Conservation (phyloP, 1,139 yeast species). For the Tardiomyces blankii region DNA sequence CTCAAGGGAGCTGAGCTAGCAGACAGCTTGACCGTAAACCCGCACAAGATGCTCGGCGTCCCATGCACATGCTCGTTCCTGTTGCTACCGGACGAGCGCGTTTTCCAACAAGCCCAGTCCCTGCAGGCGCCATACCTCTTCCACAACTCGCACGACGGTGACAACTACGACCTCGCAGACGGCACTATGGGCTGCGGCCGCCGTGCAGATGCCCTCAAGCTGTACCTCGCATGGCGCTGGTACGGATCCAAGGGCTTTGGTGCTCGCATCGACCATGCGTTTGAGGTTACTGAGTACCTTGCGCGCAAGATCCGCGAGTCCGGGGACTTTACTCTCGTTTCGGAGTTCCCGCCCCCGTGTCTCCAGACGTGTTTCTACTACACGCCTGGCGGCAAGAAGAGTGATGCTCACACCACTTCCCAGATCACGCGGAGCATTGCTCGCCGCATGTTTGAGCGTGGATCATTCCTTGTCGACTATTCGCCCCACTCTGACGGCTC, state of each 20-base stretch:
- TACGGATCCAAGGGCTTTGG: conserved; percentile 50
- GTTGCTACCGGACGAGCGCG: conserved; percentile 53
- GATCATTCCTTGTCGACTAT: conserved; percentile 65
- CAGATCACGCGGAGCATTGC: conserved; percentile 54
- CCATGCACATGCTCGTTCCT: conserved; percentile 81
- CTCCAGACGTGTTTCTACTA: conserved; percentile 78
- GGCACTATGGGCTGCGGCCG: conserved; percentile 94
- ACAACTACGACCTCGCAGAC: conserved; percentile 68
- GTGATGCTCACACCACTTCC: conserved; percentile 35
- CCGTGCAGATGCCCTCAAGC: conserved; percentile 70
- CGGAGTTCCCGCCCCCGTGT: conserved; percentile 56
- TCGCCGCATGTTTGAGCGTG: conserved; percentile 45
- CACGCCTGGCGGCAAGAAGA: conserved; percentile 29
- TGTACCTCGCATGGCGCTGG: conserved; percentile 74
- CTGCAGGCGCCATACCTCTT: conserved; percentile 72
- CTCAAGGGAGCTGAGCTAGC: conserved; percentile 55
- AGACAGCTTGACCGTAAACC: conserved; percentile 73
- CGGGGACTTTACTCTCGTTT: conserved; percentile 41
- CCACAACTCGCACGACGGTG: conserved; percentile 40
- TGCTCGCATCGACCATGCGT: conserved; percentile 62
- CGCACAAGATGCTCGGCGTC: conserved; percentile 86
- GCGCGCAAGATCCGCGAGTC: conserved; percentile 31
- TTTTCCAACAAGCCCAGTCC: conserved; percentile 65
- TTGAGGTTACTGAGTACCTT: conserved; percentile 49
- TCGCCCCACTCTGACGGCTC: conserved; percentile 53